These are phyloP conservation scores for Kandelia obovata DNA, from an alignment of 345 rosid species.

Conservation along the genomic window DNA sequence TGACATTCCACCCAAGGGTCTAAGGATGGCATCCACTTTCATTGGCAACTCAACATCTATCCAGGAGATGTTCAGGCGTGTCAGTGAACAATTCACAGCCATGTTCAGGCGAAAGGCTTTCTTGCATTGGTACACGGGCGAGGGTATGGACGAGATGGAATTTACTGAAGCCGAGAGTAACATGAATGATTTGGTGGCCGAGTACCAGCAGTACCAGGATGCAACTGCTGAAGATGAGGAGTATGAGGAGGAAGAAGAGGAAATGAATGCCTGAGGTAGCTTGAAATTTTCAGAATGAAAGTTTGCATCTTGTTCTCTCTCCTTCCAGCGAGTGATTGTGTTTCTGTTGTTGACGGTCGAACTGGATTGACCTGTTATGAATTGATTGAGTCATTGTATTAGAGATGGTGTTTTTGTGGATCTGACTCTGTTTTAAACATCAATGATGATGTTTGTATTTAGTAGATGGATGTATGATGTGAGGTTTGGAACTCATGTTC, in stretches of 20 bases:
- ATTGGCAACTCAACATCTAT: constrained; percentile 25
- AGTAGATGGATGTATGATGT: neutral
- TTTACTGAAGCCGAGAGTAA: constrained; percentile 22
- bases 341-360: constrained; percentile 5
- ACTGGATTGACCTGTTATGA: neutral
- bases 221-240: constrained; percentile 22
- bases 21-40: constrained; percentile 25
- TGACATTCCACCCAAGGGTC: constrained; percentile 27
- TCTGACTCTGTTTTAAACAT: neutral
- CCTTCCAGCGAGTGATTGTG: constrained; percentile 14
- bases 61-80: constrained; percentile 30
- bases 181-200: constrained; percentile 27
- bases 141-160: constrained; percentile 29
- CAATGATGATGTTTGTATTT: constrained; percentile 4
- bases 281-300: neutral
- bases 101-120: constrained; percentile 32
- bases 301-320: constrained; percentile 14
- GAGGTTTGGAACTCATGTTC: neutral
- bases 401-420: neutral
- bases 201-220: constrained; percentile 29
- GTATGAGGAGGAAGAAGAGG: constrained; percentile 22
- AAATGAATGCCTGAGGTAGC: constrained; percentile 8
- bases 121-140: constrained; percentile 26
- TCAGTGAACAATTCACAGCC: constrained; percentile 25
- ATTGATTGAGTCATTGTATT: constrained; percentile 10